Percentiles rank a stretch among this genome's conserved stretches.
phyloP scores from a whole-genome alignment of 1,139 yeast species.

The Saccharomyces hybrid region DNA sequence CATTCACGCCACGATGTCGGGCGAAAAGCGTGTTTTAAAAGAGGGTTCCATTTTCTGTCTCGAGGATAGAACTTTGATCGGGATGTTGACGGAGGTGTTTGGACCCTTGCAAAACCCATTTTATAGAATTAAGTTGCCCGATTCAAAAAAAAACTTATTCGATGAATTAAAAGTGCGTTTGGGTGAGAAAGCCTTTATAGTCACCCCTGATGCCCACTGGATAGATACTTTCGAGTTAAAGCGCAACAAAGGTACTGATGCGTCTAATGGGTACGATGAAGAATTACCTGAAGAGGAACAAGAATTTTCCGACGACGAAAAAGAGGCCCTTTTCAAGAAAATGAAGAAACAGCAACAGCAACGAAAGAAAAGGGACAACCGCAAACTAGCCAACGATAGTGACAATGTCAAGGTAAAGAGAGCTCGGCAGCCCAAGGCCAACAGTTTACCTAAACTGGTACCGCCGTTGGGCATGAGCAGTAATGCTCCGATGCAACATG shows the following conservation, averaged over 20 bases:
- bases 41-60: constrained; percentile 78
- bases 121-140: constrained; percentile 66
- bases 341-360: constrained; percentile 38
- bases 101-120: constrained; percentile 84
- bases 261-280: constrained; percentile 90
- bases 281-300: constrained; percentile 89
- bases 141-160: constrained; percentile 32
- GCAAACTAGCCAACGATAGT: neutral
- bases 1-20: constrained; percentile 68
- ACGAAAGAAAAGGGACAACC: constrained; percentile 5
- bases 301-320: constrained; percentile 90
- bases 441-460: neutral
- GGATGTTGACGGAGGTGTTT: constrained; percentile 80
- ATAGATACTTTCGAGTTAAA: constrained; percentile 67
- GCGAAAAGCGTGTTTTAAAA: constrained; percentile 74
- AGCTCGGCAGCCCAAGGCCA: neutral
- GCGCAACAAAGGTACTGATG: constrained; percentile 78
- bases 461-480: neutral
- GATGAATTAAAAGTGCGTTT: constrained; percentile 38
- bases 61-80: constrained; percentile 64
- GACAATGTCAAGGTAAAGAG: neutral
- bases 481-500: constrained; percentile 1
- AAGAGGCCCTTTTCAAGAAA: constrained; percentile 43
- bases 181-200: constrained; percentile 62
- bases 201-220: constrained; percentile 74